A percentile compares a stretch with the other conserved stretches of the same genome.
phyloP scores from a whole-genome alignment of 257 asterid genomes.

The Phtheirospermum japonicum region DNA sequence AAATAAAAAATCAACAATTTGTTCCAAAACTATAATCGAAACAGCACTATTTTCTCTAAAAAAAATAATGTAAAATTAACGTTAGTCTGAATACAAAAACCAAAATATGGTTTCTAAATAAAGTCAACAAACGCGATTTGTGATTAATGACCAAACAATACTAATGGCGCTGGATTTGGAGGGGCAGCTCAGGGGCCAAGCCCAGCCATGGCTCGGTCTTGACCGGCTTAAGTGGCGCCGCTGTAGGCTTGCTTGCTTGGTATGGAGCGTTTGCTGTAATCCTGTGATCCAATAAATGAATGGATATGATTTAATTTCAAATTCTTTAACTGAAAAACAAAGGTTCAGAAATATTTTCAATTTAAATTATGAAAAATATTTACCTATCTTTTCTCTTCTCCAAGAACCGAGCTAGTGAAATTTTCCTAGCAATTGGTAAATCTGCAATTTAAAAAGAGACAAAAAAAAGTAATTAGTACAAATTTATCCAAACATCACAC shows the following conservation, averaged over 20 bases:
- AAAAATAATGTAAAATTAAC: neutral
- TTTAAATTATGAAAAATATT: neutral
- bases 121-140: neutral
- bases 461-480: too few species aligned
- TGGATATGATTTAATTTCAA: neutral
- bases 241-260: slow-evolving; percentile 31
- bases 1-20: neutral
- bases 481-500: neutral
- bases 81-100: slow-evolving; percentile 14
- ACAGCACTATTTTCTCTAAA: neutral
- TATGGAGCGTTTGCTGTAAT: slow-evolving; percentile 39
- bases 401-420: slow-evolving; percentile 56
- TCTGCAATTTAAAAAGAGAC: slow-evolving; percentile 30
- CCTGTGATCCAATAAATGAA: slow-evolving; percentile 20
- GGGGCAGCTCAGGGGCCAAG: slow-evolving; percentile 22
- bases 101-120: slow-evolving; percentile 5
- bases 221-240: slow-evolving; percentile 22
- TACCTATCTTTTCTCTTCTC: slow-evolving; percentile 56
- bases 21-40: neutral
- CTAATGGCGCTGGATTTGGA: slow-evolving; percentile 23
- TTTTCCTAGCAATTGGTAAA: slow-evolving; percentile 57
- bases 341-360: neutral
- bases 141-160: neutral
- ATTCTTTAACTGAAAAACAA: neutral
- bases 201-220: slow-evolving; percentile 39